These are phyloP conservation scores for Fusarium sp. DNA, from an alignment of 2,329 filamentous ascomycete genomes.

Conservation along the genomic window DNA sequence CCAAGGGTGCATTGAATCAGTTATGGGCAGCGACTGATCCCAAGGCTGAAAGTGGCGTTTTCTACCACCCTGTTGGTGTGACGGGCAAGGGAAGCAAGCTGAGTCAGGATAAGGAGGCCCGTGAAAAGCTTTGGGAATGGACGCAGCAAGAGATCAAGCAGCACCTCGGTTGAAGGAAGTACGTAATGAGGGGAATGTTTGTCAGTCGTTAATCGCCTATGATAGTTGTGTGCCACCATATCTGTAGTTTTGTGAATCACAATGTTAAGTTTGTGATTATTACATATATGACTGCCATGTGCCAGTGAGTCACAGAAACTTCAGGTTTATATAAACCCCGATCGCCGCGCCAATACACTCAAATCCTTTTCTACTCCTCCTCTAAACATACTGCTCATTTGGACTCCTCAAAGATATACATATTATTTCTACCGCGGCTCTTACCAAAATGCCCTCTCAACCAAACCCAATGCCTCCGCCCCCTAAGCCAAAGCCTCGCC, in stretches of 20 bases:
- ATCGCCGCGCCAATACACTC: accelerated
- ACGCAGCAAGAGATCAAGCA: conserved; percentile 1
- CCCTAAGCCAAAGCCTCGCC: background rate
- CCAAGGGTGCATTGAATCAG: background rate
- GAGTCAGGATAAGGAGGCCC: background rate
- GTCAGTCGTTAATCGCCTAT: background rate
- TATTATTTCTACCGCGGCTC: accelerated
- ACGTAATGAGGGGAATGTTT: accelerated
- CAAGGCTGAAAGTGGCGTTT: background rate
- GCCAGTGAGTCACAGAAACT: background rate
- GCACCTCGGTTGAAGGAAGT: background rate
- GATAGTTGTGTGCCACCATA: accelerated
- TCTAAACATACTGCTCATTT: accelerated
- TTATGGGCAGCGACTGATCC: background rate
- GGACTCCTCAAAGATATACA: accelerated
- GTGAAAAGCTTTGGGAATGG: conserved; percentile 11
- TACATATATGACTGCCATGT: accelerated
- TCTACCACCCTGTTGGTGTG: conserved; percentile 6
- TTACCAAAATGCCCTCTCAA: background rate
- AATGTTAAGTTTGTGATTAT: no score
- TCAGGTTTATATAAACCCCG: background rate
- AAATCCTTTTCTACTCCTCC: accelerated
- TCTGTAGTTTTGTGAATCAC: no score
- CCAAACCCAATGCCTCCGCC: background rate
- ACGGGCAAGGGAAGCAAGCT: conserved; percentile 2